These are phyloP conservation scores for Botrytis paeoniae DNA, from an alignment of 2,329 filamentous ascomycete species.

Conservation along the genomic window DNA sequence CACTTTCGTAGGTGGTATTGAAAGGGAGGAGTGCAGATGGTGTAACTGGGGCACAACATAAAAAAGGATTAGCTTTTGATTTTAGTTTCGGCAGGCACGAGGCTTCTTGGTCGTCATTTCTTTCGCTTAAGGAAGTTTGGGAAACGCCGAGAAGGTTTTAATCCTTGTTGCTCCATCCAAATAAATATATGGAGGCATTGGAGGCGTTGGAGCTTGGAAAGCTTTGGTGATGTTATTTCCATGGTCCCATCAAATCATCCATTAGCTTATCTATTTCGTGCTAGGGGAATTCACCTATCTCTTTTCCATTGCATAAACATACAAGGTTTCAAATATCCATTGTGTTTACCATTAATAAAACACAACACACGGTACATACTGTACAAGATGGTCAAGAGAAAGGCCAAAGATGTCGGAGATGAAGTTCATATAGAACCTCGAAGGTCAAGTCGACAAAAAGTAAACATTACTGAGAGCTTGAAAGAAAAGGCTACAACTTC, in stretches of 20 bases:
- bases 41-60: neutral
- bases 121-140: slow-evolving; percentile 17
- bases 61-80: slow-evolving; percentile 7
- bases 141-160: slow-evolving; percentile 3
- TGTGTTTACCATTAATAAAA: neutral
- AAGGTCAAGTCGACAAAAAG: slow-evolving; percentile 31
- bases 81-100: slow-evolving; percentile 17
- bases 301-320: neutral
- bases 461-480: slow-evolving; percentile 15
- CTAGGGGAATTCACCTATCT: neutral
- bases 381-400: slow-evolving; percentile 33
- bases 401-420: slow-evolving; percentile 29
- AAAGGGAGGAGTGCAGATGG: slow-evolving; percentile 8
- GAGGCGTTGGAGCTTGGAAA: neutral
- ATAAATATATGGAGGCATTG: neutral
- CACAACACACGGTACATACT: neutral
- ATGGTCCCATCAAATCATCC: neutral
- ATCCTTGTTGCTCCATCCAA: neutral
- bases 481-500: slow-evolving; percentile 21
- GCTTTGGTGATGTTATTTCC: neutral
- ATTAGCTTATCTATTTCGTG: neutral
- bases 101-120: slow-evolving; percentile 14
- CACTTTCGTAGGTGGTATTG: neutral
- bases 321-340: neutral
- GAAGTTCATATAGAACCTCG: slow-evolving; percentile 23